Evolutionary conservation across 176 grass and related monocot genomes (phyloP).

Genomic region (Avena sativa): DNA sequence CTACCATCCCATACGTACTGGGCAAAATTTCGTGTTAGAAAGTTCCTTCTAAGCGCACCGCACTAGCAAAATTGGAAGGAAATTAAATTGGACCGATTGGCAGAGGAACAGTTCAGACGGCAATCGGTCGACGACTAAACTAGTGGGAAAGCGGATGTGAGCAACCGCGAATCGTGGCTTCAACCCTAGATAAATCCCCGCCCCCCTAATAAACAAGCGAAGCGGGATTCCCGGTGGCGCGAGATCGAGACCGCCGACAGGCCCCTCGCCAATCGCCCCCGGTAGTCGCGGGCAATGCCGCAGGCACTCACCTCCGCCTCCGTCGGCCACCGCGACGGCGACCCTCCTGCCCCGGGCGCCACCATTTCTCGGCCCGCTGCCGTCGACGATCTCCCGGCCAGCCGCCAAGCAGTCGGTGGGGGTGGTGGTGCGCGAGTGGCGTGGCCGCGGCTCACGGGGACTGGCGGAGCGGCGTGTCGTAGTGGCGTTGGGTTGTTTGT

Average conservation of each 20-base stretch:
- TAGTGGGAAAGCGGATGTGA: not conserved
- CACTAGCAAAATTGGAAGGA: not conserved
- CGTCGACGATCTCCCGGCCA: constrained; percentile 5
- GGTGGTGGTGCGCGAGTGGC: not conserved
- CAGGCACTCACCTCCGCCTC: constrained; percentile 52
- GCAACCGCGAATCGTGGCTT: not conserved
- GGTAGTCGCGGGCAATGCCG: constrained; percentile 32
- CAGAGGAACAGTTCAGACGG: not conserved
- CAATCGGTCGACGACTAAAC: not conserved
- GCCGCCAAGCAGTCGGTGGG: not conserved
- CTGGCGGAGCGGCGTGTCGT: not conserved
- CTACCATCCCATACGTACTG: not conserved
- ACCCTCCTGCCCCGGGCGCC: constrained; percentile 36
- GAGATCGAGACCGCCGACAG: constrained; percentile 2
- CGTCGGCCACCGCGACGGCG: constrained; percentile 50
- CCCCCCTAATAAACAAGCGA: not conserved
- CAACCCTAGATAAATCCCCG: not conserved
- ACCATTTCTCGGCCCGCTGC: constrained; percentile 38
- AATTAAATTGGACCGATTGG: not conserved
- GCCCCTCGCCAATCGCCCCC: not conserved
- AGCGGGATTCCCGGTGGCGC: not conserved
- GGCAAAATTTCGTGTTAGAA: not conserved
- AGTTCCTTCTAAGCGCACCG: not conserved
- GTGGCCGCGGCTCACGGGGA: not conserved
- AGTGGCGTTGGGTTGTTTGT: not conserved